Evolutionary conservation across 306 rosid genomes (phyloP), one percentile per base, ranked within the genome.

Genomic region (Senna siamea): DNA sequence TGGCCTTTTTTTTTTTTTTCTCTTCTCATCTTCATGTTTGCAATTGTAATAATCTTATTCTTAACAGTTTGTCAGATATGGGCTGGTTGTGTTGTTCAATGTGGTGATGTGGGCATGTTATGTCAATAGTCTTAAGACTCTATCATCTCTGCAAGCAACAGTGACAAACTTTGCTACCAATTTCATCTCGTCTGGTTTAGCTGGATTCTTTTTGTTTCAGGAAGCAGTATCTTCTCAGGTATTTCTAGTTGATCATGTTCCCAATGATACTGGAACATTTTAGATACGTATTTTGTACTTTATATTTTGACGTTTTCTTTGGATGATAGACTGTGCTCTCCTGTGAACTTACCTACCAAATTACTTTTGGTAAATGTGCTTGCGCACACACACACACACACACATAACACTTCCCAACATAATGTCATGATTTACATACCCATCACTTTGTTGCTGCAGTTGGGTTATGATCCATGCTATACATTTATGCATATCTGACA

Each of bases 151-250:
- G 12, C 97, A 93, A 79, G 98, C 98, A 2, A 93, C 94, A 0
- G 97, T 82, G 35, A 93, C 97, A 9, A 93, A 93, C 82, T 91
- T 93, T 62, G 93, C 96, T 23, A 85, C 94, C 23, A 93, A 93
- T 86, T 91, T 93, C 63, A 88, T 93, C 73, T 79, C 89, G 62
- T 93, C 92, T 73, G 92, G 98, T 78, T 83, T 93, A 26, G 94
- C 90, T 9, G 97, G 96, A 66, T 89, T 72, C 80, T 85, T 89
- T 74, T 59, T 88, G 76, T 93, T 93, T 62, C 71, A 79, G 13
- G 98, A 93, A 84, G 46, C 84, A 4, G 77, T 93, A 73, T 85
- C 98, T 1, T 66, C 82, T 37, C 82, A 84, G 97, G 98, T 93
- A 84, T 5, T 67, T 47, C 34, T 19, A 8, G n/a, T 37, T 61